These are phyloP conservation scores for Scenedesmus sp. DNA, from an alignment of 163 green algal genomes.

Conservation along the genomic window DNA sequence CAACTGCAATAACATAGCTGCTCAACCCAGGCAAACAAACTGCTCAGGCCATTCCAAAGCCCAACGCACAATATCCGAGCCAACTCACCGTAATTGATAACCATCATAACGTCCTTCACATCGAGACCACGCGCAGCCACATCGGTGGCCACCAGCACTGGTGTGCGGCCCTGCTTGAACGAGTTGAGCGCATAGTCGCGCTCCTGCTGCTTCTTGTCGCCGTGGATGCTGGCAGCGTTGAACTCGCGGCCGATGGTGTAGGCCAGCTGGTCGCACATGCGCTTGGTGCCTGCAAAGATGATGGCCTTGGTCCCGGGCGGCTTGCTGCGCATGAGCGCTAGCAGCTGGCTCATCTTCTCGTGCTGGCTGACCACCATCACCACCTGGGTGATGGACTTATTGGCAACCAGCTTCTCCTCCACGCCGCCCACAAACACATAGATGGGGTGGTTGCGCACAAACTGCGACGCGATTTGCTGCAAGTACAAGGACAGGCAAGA, in stretches of 20 bases:
- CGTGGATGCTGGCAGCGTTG: slow-evolving; percentile 82
- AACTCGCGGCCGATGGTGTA: slow-evolving; percentile 73
- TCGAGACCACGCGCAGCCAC: slow-evolving; percentile 96
- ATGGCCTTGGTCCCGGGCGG: slow-evolving; percentile 74
- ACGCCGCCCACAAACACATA: slow-evolving; percentile 91
- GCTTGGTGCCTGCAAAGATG: slow-evolving; percentile 84
- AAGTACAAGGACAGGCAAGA: not conserved
- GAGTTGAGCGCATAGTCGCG: slow-evolving; percentile 82
- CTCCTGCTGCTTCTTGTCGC: slow-evolving; percentile 81
- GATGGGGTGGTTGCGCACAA: slow-evolving; percentile 83
- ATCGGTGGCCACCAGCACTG: slow-evolving; percentile 97
- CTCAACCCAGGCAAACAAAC: not conserved
- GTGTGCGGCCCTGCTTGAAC: slow-evolving; percentile 78
- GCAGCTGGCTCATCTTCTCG: slow-evolving; percentile 69
- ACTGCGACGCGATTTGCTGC: slow-evolving; percentile 85
- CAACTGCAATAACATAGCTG: no score
- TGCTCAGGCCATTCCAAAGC: not conserved
- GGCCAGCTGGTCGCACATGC: slow-evolving; percentile 81
- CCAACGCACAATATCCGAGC: not conserved
- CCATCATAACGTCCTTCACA: slow-evolving; percentile 91
- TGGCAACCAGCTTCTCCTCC: slow-evolving; percentile 85
- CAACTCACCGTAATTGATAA: slow-evolving; percentile 90
- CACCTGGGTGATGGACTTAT: slow-evolving; percentile 85
- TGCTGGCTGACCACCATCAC: slow-evolving; percentile 58
- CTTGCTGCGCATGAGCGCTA: slow-evolving; percentile 72